phyloP scores from a whole-genome alignment of 257 asterid genomes.

The Cinchona pubescens region DNA sequence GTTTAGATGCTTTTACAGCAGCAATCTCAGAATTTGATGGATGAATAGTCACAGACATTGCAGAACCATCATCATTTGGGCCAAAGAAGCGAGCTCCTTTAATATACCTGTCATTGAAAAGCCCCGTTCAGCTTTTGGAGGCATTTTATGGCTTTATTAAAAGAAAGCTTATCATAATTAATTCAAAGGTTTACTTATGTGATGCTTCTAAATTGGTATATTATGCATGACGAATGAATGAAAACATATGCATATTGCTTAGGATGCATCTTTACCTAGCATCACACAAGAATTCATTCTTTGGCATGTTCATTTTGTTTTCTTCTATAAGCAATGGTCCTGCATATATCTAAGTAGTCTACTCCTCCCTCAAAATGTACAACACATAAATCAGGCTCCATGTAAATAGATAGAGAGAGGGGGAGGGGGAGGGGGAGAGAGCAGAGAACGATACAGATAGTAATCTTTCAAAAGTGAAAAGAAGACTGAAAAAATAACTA shows the following conservation, averaged over 20 bases:
- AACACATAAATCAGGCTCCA: neutral
- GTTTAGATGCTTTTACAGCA: constrained; percentile 27
- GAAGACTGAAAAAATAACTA: neutral
- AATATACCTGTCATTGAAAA: constrained; percentile 52
- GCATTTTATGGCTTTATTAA: neutral
- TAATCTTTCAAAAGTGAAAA: neutral
- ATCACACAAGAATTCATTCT: neutral
- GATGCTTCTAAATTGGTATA: neutral
- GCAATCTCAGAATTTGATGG: constrained; percentile 42
- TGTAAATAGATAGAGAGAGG: neutral
- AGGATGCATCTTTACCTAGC: neutral
- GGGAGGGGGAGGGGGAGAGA: neutral
- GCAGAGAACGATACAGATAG: neutral
- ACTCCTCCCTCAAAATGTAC: neutral
- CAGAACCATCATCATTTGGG: constrained; percentile 28
- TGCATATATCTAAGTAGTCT: neutral
- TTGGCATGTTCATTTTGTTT: neutral
- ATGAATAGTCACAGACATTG: constrained; percentile 21
- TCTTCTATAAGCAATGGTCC: neutral
- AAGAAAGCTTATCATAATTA: neutral
- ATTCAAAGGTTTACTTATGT: neutral
- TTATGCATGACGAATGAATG: neutral
- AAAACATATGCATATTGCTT: neutral
- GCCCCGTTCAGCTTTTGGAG: constrained; percentile 16
- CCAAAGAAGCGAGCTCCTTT: constrained; percentile 75